phyloP scores from a whole-genome alignment of 768 basidiomycete species.

The Naganishia randhawae region DNA sequence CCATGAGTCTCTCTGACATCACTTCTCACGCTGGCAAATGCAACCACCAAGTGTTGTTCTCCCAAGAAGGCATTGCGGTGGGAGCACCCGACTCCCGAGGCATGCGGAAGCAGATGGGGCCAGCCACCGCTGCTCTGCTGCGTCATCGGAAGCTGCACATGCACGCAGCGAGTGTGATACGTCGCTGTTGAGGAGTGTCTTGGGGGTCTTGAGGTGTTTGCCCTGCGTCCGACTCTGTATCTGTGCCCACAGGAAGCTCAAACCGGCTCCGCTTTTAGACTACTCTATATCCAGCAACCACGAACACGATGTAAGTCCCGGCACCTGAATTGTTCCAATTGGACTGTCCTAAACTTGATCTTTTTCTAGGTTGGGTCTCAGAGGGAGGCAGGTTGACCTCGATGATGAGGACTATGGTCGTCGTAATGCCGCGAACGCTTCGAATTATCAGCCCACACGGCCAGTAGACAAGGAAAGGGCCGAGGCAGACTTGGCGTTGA shows the following conservation, averaged over 20 bases:
- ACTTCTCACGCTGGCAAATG: no score
- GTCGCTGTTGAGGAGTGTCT: no score
- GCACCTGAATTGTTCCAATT: not conserved
- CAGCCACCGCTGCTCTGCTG: not conserved
- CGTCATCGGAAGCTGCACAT: not conserved
- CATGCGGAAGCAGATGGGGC: not conserved
- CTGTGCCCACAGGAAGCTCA: not conserved
- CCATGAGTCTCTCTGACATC: no score
- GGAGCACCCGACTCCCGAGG: not conserved
- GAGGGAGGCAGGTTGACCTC: conserved; percentile 20
- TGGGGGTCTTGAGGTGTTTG: no score
- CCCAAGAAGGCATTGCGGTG: not conserved
- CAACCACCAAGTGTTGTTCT: not conserved
- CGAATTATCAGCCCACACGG: conserved; percentile 79
- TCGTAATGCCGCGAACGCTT: conserved; percentile 38
- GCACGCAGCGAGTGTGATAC: no score
- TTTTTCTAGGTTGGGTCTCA: conserved; percentile 2
- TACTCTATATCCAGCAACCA: not conserved
- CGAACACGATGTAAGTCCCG: not conserved
- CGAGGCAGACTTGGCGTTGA: conserved; percentile 84
- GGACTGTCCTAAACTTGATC: not conserved
- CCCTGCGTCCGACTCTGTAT: no score
- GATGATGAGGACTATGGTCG: conserved; percentile 55
- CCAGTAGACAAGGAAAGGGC: conserved; percentile 99
- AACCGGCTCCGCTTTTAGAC: not conserved